Evolutionary conservation across 1,284 basidiomycete genomes (phyloP), one percentile per base, ranked within the genome.

Genomic region (Irpex rosettiformis): DNA sequence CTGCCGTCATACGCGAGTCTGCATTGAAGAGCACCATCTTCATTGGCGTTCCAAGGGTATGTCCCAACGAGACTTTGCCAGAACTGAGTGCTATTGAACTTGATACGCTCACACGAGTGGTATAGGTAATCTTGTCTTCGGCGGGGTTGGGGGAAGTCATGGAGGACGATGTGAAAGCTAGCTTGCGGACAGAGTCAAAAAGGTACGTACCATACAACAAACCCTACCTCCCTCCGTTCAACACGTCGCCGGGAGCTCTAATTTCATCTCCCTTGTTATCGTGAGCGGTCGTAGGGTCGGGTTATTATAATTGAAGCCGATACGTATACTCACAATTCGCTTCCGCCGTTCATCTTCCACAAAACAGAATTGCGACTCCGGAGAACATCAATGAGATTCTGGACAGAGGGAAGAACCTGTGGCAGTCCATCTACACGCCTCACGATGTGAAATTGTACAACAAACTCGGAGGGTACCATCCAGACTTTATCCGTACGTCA

Each of bases 11-110:
- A 85, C 84, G 96, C 55, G 96, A 99, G 77, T 86, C 91, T 7
- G 94, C 94, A 3, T 72, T 99, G 70, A 98, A 99, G 77, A 95
- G 93, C 67, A 88, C 90, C 69, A 92, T 95, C 64, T 95, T 97
- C 72, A 86, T 93, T 63, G 95, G 95, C 43, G 93, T 96, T 58
- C 93, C 94, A 64, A 84, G 92, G 73, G 91, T 93, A 68, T 73
- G 21, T 45, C 7, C 43, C 43, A 18, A 22, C 33, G 33, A 6
- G 33, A 37, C 33, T 6, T 16, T 37, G 10, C 16, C 11, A 7
- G 6, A 29, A n/a, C 10, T 30, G 51, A 11, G 21, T 27, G n/a
- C 22, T 11, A n/a, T 40, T 8, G 18, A 8, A 2, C 16, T n/a
- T 40, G 25, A 22, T n/a, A n/a, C n/a, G n/a, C n/a, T n/a, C n/a